Evolutionary conservation across 73 alveolate genomes (phyloP).

Genomic region (Stentor coeruleus): DNA sequence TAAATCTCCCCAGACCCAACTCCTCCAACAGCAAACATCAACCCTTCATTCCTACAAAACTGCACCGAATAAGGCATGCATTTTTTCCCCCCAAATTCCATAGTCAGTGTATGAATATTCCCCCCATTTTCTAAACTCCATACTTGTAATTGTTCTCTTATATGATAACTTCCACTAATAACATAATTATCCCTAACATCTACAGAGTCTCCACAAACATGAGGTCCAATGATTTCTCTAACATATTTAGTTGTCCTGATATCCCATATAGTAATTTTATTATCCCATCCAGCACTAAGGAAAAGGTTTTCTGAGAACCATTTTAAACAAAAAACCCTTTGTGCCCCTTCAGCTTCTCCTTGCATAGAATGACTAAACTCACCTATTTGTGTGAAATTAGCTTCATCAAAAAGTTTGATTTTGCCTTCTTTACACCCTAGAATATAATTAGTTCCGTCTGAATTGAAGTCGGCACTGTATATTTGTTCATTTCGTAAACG

Average conservation of each 20-base stretch:
- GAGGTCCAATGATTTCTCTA: slow-evolving; percentile 55
- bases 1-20: slow-evolving; percentile 44
- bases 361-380: background rate
- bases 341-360: background rate
- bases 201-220: slow-evolving; percentile 59
- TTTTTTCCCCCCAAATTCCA: slow-evolving; percentile 32
- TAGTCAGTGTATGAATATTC: slow-evolving; percentile 24
- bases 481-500: background rate
- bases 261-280: slow-evolving; percentile 51
- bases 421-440: background rate
- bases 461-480: background rate
- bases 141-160: slow-evolving; percentile 54
- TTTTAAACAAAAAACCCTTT: slow-evolving; percentile 46
- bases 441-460: background rate
- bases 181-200: slow-evolving; percentile 49
- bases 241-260: slow-evolving; percentile 45
- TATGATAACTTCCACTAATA: slow-evolving; percentile 65
- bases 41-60: slow-evolving; percentile 34
- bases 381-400: no score
- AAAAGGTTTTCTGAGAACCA: slow-evolving; percentile 51
- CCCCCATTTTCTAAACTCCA: slow-evolving; percentile 61
- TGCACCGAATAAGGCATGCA: slow-evolving; percentile 30
- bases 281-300: slow-evolving; percentile 70
- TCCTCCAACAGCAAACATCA: slow-evolving; percentile 41
- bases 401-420: background rate